Evolutionary conservation across 2,329 filamentous ascomycete species (phyloP), one percentile per base, ranked within the genome.

Genomic region (Botrytis medusae): DNA sequence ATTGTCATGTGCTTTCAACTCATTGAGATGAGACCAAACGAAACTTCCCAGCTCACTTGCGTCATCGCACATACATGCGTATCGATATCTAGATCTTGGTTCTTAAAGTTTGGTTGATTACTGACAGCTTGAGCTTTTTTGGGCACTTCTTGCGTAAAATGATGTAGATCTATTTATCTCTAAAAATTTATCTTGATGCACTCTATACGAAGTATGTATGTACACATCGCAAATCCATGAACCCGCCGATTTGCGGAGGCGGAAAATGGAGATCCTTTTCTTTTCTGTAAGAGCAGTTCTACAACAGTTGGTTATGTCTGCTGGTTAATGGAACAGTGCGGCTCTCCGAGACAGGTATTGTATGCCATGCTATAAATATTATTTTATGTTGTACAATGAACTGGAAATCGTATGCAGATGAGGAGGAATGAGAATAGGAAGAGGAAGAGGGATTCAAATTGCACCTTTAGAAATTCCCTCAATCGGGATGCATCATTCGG

Each of bases 1-100:
- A 14, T 57, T 8, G 29, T 57, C 51, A 29, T 57, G n/a, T 57
- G 51, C n/a, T 57, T 32, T 57, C 51, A 29, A 57, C 51, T 57
- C 25, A 5, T 4, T 32, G 37, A 25, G n/a, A 62, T 8, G 68
- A 22, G n/a, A 37, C 59, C n/a, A 16, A 44, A 29, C n/a, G 9
- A 71, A 59, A 12, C 60, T 29, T 29, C 40, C 32, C 48, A 42
- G 62, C 44, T 54, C 10, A 44, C 69, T 48, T 61, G 68, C 68
- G 68, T 70, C 68, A 70, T 62, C 29, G 51, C 57, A 42, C 68
- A 70, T 70, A 42, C 48, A 32, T 46, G 34, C 54, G 40, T 46
- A 20, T 57, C 32, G 14, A 57, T 57, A 57, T 57, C 51, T 25
- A 70, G 42, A 70, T n/a, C 54, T 70, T 70, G 40, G 22, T 29